Base-by-base conservation (phyloP, 352 stramenopile genomes). In the Globisporangium recalcitrans region DNA sequence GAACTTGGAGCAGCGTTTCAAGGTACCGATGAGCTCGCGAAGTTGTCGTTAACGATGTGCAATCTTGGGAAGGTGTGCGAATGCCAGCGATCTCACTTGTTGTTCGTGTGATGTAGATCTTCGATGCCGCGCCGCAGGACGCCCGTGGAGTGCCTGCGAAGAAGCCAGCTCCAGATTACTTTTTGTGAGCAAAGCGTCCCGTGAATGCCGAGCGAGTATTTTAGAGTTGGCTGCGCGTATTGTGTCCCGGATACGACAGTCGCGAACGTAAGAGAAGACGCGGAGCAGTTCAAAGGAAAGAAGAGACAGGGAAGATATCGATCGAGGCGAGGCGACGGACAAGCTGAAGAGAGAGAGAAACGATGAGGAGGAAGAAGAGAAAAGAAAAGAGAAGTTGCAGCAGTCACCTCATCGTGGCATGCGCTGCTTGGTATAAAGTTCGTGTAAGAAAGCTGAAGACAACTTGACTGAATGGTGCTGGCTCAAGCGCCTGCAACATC, bases 141-240 rank as follows among this genome's bases (percentile, higher is more conserved):
- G 93, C 90, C 6, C 85, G 98, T 65, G 97, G 97, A 22, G 95
- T 99, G 21, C 97, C 97, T 34, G 88, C 97, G 44, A 99, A 99
- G 78, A 99, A 99, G 75, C 97, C 97, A 40, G 96, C 96, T 21
- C 96, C 97, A 14, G 97, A 99, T 74, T 99, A 99, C 82, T 99
- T 99, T 81, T 85, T 99, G 71, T 99, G 93, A 88, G 54, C 36
- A 57, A 38, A 47, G 21, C n/a, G 3, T 19, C 14, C 16, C 47
- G 47, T 16, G 27, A 60, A 14, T 40, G 26, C 54, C 38, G 54
- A 47, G 54, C 38, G 54, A 36, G 34, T 29, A 51, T 21, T 34
- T 52, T 52, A 31, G 24, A 34, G 54, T 32, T 60, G 24, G 54
- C 38, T 29, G 34, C 29, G 38, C 54, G 14, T 32, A 19, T 34